Conservation (phyloP, 2,329 filamentous ascomycete species). For the Paracamarosporium sp. region DNA sequence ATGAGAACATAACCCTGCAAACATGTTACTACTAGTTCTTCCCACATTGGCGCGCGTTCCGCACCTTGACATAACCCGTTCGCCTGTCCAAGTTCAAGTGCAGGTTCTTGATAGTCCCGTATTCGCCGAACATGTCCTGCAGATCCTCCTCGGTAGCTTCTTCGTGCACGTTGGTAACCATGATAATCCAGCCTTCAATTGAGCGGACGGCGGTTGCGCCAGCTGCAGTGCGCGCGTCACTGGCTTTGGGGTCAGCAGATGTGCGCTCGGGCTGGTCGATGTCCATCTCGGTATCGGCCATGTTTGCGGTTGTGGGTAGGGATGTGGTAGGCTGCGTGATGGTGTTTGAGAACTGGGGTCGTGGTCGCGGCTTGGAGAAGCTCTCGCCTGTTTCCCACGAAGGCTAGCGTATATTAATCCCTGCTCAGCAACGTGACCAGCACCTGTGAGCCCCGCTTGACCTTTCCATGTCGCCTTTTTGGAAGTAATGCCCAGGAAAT, state of each 20-base stretch:
- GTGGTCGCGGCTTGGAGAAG: conserved; percentile 1
- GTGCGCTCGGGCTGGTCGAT: conserved; percentile 48
- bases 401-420: no score
- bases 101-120: conserved; percentile 85
- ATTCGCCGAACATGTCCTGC: conserved; percentile 82
- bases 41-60: conserved; percentile 6
- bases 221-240: conserved; percentile 73
- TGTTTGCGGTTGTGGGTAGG: conserved; percentile 26
- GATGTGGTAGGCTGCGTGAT: background rate
- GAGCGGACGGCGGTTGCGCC: conserved; percentile 83
- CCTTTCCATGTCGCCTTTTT: no score
- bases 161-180: conserved; percentile 86
- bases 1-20: conserved; percentile 81
- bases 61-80: conserved; percentile 85
- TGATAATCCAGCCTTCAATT: conserved; percentile 89
- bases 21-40: conserved; percentile 11
- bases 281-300: conserved; percentile 57
- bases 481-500: no score
- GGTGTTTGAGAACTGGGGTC: conserved; percentile 11
- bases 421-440: no score
- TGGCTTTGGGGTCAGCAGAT: conserved; percentile 57
- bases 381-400: background rate
- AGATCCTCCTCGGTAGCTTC: conserved; percentile 85
- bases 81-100: conserved; percentile 83
- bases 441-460: background rate